Conservation (phyloP, 2,329 filamentous ascomycete genomes). For the Pseudocercospora musae region DNA sequence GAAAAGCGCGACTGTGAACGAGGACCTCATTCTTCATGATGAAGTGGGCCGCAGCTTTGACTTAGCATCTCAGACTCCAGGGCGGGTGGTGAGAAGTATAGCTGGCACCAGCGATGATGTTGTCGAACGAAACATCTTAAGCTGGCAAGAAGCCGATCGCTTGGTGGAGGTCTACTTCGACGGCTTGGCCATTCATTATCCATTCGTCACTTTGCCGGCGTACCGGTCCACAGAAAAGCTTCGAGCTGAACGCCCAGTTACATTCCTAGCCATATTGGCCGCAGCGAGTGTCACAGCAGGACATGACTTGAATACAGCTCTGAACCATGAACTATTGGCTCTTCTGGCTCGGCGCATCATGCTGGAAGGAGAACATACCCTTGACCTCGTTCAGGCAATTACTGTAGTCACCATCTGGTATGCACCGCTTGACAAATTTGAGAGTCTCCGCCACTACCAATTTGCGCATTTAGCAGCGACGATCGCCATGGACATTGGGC, state of each 20-base stretch:
- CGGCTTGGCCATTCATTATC: constrained; percentile 3
- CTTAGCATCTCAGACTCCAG: not conserved
- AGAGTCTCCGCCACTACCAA: constrained; percentile 10
- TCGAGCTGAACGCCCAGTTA: not conserved
- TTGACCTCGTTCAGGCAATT: constrained; percentile 7
- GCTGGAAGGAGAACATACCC: constrained; percentile 8
- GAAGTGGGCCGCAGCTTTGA: not conserved
- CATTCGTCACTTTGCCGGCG: constrained; percentile 3
- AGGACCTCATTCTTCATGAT: constrained; percentile 1
- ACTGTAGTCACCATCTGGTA: constrained; percentile 11
- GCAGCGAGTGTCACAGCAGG: constrained; percentile 5
- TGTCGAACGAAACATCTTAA: not conserved
- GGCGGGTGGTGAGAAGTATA: not conserved
- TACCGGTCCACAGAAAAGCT: not conserved
- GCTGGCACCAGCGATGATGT: constrained; percentile 2
- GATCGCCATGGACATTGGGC: constrained; percentile 7
- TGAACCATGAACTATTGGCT: constrained; percentile 6
- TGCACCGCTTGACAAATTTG: constrained; percentile 10
- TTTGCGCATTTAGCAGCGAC: constrained; percentile 9
- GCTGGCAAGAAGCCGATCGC: constrained; percentile 1
- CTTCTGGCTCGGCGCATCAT: constrained; percentile 5
- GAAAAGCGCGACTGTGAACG: not conserved
- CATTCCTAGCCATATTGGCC: constrained; percentile 6
- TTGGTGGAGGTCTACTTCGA: constrained; percentile 4
- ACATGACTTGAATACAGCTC: constrained; percentile 2